A percentile compares a stretch with the other conserved stretches of the same genome.
These are phyloP conservation scores for Psilocybe cyanescens DNA, from an alignment of 768 basidiomycete genomes.

Conservation along the genomic window DNA sequence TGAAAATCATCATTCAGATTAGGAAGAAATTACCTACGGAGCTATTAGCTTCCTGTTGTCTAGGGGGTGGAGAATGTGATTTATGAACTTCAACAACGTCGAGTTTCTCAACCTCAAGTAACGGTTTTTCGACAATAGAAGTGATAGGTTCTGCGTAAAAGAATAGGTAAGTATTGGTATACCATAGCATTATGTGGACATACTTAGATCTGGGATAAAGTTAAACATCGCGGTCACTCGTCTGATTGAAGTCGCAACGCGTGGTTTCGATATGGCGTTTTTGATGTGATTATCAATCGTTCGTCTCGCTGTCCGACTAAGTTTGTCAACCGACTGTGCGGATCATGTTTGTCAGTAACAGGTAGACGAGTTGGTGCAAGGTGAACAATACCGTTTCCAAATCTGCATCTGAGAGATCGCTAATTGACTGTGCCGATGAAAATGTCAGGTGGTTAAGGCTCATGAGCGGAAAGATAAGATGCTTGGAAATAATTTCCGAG, in stretches of 20 bases:
- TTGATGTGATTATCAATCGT: constrained; percentile 72
- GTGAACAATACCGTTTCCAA: constrained; percentile 61
- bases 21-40: constrained; percentile 18
- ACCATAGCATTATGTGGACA: constrained; percentile 31
- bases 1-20: constrained; percentile 4
- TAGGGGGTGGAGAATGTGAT: neutral
- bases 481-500: constrained; percentile 76
- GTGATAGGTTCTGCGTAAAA: constrained; percentile 50
- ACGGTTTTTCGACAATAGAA: constrained; percentile 48
- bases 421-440: constrained; percentile 58
- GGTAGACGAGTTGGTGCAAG: neutral
- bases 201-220: constrained; percentile 67
- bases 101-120: constrained; percentile 33
- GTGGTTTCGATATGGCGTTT: constrained; percentile 71
- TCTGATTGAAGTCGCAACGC: constrained; percentile 65
- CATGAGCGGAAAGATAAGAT: constrained; percentile 78
- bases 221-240: constrained; percentile 78
- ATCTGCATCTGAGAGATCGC: constrained; percentile 57
- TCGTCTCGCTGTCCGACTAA: constrained; percentile 71
- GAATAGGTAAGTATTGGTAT: constrained; percentile 19
- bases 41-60: constrained; percentile 7
- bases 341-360: constrained; percentile 2
- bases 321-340: constrained; percentile 66
- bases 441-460: constrained; percentile 72
- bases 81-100: constrained; percentile 11